Base-by-base conservation (phyloP, 2,329 filamentous ascomycete genomes). In the Curvularia sp. region DNA sequence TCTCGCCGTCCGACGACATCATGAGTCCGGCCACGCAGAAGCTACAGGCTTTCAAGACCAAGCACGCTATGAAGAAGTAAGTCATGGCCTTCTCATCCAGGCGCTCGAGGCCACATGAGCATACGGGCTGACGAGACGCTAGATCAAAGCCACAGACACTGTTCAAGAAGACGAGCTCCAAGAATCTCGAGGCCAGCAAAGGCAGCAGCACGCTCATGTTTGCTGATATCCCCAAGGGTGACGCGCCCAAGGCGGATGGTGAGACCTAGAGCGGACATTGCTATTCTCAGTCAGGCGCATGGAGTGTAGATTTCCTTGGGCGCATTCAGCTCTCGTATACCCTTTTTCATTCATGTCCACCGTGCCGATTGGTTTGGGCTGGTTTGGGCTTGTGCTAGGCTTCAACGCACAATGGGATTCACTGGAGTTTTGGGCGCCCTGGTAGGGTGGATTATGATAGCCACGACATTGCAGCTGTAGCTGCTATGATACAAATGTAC, bases 1-100 rank as follows among this genome's bases (percentile, higher is more conserved):
- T 93, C 75, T 93, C 90, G 18, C 92, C 92, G 2, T 93, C 90
- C n/a, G 92, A 96, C 78, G 88, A 87, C 79, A 93, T 96, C 81
- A 91, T 93, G 88, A 93, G 89, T 69, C 92, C 92, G 34, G 93
- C 91, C 78, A 90, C 89, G 18, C 89, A 90, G 77, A 95, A 95
- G 84, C 85, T 95, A 70, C 89, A 84, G 63, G 89, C 89, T 39
- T 87, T 93, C 78, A 90, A 91, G 79, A 91, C 86, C 80, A 93
- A 92, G 82, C 89, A 92, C 72, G 88, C 88, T 62, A 85, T 84
- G 80, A 94, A 93, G 89, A 92, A 83, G 74, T 79, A 67, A 56
- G 74, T 25, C 10, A 19, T 6, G n/a, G 2, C 38, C 5, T n/a
- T 2, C n/a, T 41, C 30, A 19, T 38, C 4, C 9, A 21, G 38